Evolutionary conservation across 495 filamentous ascomycete species (phyloP), one percentile per base, ranked within the genome.

Genomic region (Penicillium subrubescens): DNA sequence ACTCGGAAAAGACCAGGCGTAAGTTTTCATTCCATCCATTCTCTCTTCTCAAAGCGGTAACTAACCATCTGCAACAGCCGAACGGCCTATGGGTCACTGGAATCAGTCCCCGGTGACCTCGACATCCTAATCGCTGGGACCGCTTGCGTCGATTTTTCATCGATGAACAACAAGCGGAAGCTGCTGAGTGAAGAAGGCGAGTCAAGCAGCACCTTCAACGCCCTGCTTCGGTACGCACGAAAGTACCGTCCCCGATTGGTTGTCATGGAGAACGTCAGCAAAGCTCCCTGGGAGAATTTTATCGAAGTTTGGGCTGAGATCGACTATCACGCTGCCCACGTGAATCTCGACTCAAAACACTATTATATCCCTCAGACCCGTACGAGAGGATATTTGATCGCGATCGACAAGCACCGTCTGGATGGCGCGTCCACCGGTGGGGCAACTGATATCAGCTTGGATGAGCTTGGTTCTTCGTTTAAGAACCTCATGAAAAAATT

Each of bases 341-440:
- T 71, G 6, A 62, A 72, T 6, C 68, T 91, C 0, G 91, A 96
- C 67, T 89, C 88, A 2, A 95, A 94, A 70, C 68, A 90, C 0
- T 94, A 84, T 69, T 93, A 92, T 53, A 77, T 96, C 3, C 92
- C 92, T 0, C 92, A 96, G 41, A 96, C 92, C 6, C 80, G 92
- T 1, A 79, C 80, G 35, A 83, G 92, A 48, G 86, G 87, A 6
- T 96, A 95, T 68, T 83, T 94, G 72, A 73, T 92, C 33, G 88
- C 86, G 29, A 67, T 92, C 12, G 82, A 91, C 59, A 73, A 68
- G 8, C 12, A 64, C 0, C 61, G 70, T 0, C 76, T 83, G 54
- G 59, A 71, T 11, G 57, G 62, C 10, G 33, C 52, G 31, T 19
- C 61, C 59, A 1, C 57, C 61, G 8, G 35, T 71, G 17, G 35